phyloP scores from a whole-genome alignment of 305 asterid species.

The Rubia occidens region DNA sequence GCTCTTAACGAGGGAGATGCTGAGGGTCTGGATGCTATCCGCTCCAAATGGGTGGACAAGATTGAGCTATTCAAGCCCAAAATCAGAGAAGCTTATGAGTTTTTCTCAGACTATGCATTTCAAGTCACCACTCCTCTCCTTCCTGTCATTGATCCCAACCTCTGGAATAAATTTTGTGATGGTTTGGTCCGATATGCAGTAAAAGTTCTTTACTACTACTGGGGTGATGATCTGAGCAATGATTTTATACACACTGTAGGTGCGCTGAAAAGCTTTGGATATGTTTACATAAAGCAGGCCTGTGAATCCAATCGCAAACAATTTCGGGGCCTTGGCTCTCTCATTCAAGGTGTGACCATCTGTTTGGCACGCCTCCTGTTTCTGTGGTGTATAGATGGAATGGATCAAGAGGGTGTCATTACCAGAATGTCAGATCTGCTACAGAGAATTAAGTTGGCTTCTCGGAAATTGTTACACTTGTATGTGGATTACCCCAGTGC shows the following conservation, averaged over 20 bases:
- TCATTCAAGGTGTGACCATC: slow-evolving; percentile 3
- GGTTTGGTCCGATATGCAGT: background rate
- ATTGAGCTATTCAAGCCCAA: slow-evolving; percentile 2
- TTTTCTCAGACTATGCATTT: background rate
- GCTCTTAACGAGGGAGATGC: background rate
- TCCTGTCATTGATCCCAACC: background rate
- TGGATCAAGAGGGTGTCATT: background rate
- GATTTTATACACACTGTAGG: background rate
- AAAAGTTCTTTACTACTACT: no score
- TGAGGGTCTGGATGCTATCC: background rate
- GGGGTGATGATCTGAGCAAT: background rate
- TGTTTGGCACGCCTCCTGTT: background rate
- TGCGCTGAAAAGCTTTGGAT: background rate
- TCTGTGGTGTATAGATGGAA: background rate
- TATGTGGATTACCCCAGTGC: background rate
- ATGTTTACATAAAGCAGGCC: background rate
- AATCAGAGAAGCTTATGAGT: background rate
- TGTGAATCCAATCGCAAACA: background rate
- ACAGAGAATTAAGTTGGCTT: background rate
- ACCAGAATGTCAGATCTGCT: background rate
- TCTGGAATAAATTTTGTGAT: background rate
- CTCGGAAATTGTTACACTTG: background rate
- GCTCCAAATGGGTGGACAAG: background rate
- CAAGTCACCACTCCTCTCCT: background rate
- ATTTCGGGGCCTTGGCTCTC: background rate